Evolutionary conservation across 2,329 filamentous ascomycete genomes (phyloP), one percentile per base, ranked within the genome.

Genomic region (Aquanectria penicillioides): DNA sequence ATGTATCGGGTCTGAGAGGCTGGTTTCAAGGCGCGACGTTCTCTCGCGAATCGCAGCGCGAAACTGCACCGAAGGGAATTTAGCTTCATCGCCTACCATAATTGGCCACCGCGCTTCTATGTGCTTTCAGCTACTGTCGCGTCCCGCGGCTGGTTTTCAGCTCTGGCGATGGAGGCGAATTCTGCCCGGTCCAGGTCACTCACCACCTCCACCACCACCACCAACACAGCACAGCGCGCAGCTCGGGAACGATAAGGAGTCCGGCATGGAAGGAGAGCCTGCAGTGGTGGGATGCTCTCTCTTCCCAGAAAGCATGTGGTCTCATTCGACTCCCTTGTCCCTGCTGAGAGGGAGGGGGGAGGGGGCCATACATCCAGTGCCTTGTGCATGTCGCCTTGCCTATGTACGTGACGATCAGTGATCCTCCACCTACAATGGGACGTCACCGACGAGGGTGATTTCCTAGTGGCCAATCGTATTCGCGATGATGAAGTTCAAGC

Each of bases 241-340:
- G 15, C 34, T 25, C 31, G 25, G 54, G 17, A 36, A n/a, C 25
- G 31, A 36, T 37, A 38, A 18, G 37, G 15, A 44, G 37, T n/a
- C 33, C 64, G 53, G 64, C 55, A 63, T 20, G 48, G 40, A 60
- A n/a, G n/a, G n/a, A n/a, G n/a, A n/a, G n/a, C n/a, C 34, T 61
- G 50, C 54, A 38, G 47, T 55, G 59, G 58, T 20, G 63, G 64
- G 65, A 56, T 52, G 47, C 47, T 50, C 60, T 51, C 29, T 55
- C 18, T 36, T 26, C 25, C 33, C 18, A 23, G 33, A 41, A 55
- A 55, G 46, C 59, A 46, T 48, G 44, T 58, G 55, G 52, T 68
- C 51, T 53, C 48, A 52, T 59, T 56, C 57, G 60, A 59, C 55
- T 23, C 55, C 65, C 59, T 53, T 67, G 62, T 55, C 64, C 66